Conservation (phyloP, 1,284 basidiomycete genomes). For the Anthracocystis walkeri region DNA sequence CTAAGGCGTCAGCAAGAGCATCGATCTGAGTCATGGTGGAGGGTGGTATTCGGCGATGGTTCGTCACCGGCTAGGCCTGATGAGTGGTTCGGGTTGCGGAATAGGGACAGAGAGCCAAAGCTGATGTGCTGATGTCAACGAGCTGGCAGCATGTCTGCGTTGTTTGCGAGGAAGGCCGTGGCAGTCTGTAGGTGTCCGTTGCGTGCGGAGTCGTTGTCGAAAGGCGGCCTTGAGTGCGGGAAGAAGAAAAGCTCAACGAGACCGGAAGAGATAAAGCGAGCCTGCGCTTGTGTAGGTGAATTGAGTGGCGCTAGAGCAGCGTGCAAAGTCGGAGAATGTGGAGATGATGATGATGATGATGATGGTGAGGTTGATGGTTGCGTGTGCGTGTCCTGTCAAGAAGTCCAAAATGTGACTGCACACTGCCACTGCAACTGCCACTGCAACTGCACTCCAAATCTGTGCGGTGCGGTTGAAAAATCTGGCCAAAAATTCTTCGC, state of each 20-base stretch:
- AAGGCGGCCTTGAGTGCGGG: neutral
- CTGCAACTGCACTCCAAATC: too few relatives aligned
- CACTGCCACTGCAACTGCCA: too few relatives aligned
- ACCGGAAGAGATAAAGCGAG: too few relatives aligned
- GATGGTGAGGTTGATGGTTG: neutral
- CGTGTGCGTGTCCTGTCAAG: slow-evolving; percentile 1
- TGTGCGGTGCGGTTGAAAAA: too few relatives aligned
- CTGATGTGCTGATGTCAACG: slow-evolving; percentile 5
- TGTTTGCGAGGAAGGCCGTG: neutral
- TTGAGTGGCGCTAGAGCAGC: neutral
- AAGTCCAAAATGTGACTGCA: neutral
- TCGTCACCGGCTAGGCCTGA: neutral
- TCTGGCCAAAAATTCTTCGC: too few relatives aligned
- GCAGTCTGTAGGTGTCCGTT: neutral
- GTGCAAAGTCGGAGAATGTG: neutral
- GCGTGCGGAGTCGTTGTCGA: neutral
- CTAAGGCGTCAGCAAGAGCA: slow-evolving; percentile 15
- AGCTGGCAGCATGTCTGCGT: slow-evolving; percentile 12
- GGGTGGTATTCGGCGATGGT: neutral
- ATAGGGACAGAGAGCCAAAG: neutral
- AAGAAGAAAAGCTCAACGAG: too few relatives aligned
- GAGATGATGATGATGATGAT: slow-evolving; percentile 1
- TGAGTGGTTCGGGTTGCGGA: neutral
- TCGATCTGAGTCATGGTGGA: slow-evolving; percentile 33
- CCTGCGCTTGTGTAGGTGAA: too few relatives aligned